Base-by-base conservation (phyloP, 2,329 filamentous ascomycete genomes). In the Ascochyta rabiei region DNA sequence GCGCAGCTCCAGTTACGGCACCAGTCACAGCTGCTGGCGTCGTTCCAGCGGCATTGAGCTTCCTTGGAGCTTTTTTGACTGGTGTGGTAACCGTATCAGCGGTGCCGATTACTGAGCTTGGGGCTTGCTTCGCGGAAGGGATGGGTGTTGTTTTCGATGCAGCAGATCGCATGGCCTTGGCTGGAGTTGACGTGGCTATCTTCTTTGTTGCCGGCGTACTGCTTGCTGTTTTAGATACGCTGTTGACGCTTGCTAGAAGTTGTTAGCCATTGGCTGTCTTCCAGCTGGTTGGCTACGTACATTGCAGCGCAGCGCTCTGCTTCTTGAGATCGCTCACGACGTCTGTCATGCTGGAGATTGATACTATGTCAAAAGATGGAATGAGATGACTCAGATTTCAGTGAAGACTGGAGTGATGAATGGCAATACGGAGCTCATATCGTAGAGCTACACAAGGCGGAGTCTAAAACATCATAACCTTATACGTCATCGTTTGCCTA, bases 231-330 rank as follows among this genome's bases (percentile, higher is more conserved):
- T 74, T 75, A 6, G 64, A 60, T 1, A 74, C 42, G 35, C 66
- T 69, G 13, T 56, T 63, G 49, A 73, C 57, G 48, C 69, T 68
- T 35, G 68, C 71, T 75, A 35, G 2, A 26, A 23, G 8, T 13
- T 23, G 30, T 63, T 31, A 62, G 54, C 15, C 5, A 15, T 18
- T 4, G 18, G 1, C n/a, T 19, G 12, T 1, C n/a, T 13, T n/a
- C 16, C 3, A 37, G 12, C 4, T 6, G 2, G 4, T 37, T 2
- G n/a, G 13, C 13, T 38, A 59, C 73, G 53, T 64, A 78, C 77
- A 69, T 68, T 78, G 71, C 31, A 78, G 69, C 18, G 71, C 72
- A 55, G 68, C 71, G 51, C 76, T 76, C 60, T 78, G 76, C 62
- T 77, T 69, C 66, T 78, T 78, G 42, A 78, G 61, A 10, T 76